Percentiles rank a stretch among this genome's conserved stretches.
Conservation (phyloP, 306 rosid genomes). For the Vigna reflexopilosa region DNA sequence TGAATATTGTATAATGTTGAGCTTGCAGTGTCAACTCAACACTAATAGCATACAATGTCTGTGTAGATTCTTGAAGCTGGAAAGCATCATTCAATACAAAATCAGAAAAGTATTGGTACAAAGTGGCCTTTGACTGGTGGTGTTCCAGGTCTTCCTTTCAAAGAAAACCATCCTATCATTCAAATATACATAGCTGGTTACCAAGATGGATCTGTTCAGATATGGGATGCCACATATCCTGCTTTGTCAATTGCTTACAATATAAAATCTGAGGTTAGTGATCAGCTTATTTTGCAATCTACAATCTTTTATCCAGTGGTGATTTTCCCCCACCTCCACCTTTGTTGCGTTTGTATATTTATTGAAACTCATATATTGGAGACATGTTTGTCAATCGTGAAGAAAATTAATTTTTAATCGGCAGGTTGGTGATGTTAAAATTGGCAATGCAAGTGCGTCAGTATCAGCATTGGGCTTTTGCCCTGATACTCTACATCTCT, state of each 20-base stretch:
- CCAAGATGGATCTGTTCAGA: constrained; percentile 80
- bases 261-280: constrained; percentile 73
- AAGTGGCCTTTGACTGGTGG: constrained; percentile 92
- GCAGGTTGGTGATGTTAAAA: constrained; percentile 64
- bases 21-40: constrained; percentile 16
- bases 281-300: constrained; percentile 43
- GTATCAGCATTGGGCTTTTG: constrained; percentile 82
- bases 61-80: constrained; percentile 62
- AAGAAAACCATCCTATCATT: constrained; percentile 61
- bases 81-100: constrained; percentile 48
- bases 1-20: constrained; percentile 2
- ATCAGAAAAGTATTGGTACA: constrained; percentile 46
- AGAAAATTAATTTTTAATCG: constrained; percentile 44
- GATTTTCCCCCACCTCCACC: background rate
- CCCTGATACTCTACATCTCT: constrained; percentile 60
- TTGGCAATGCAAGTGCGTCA: constrained; percentile 52
- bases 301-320: constrained; percentile 19
- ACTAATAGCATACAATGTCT: constrained; percentile 41
- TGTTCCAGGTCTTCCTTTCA: constrained; percentile 58
- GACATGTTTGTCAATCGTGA: constrained; percentile 32
- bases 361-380: constrained; percentile 20
- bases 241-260: constrained; percentile 56
- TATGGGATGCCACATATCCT: constrained; percentile 91
- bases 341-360: constrained; percentile 29
- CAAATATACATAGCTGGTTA: constrained; percentile 82